Conservation (phyloP, 2,329 filamentous ascomycete species). For the Gaeumannomyces tritici region DNA sequence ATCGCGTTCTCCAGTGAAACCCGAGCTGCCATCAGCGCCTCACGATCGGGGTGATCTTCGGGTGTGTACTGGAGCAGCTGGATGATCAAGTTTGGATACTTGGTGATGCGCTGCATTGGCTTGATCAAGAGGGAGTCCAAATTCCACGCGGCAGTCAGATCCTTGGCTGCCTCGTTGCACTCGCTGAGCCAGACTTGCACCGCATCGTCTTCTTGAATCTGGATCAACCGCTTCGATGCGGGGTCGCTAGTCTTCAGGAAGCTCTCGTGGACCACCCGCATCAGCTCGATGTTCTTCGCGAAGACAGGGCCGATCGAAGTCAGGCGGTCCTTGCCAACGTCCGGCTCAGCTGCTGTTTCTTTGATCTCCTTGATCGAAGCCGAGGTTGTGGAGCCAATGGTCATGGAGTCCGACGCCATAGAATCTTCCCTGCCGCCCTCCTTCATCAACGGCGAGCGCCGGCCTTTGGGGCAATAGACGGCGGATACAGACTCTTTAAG, state of each 20-base stretch:
- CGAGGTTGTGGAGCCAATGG: conserved; percentile 21
- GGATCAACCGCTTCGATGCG: conserved; percentile 50
- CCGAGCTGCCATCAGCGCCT: conserved; percentile 46
- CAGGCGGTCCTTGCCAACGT: conserved; percentile 41
- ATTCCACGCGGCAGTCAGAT: conserved; percentile 90
- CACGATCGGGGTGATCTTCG: conserved; percentile 72
- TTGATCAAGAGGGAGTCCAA: conserved; percentile 95
- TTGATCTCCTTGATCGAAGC: conserved; percentile 19
- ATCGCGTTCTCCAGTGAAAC: conserved; percentile 54
- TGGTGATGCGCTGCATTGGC: conserved; percentile 87
- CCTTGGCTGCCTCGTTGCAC: conserved; percentile 84
- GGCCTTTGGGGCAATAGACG: conserved; percentile 60
- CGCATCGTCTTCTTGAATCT: conserved; percentile 53
- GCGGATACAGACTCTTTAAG: conserved; percentile 72
- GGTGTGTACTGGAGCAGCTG: conserved; percentile 74
- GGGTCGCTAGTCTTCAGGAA: conserved; percentile 55
- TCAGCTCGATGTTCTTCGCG: conserved; percentile 45
- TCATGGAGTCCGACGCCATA: conserved; percentile 19
- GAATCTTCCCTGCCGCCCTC: conserved; percentile 21
- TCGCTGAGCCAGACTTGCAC: conserved; percentile 83
- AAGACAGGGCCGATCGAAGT: conserved; percentile 46
- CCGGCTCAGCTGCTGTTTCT: conserved; percentile 27
- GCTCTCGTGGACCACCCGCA: conserved; percentile 51
- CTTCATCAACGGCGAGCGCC: conserved; percentile 29
- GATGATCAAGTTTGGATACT: conserved; percentile 81